Evolutionary conservation across 306 rosid genomes (phyloP).

Genomic region (Purshia tridentata): DNA sequence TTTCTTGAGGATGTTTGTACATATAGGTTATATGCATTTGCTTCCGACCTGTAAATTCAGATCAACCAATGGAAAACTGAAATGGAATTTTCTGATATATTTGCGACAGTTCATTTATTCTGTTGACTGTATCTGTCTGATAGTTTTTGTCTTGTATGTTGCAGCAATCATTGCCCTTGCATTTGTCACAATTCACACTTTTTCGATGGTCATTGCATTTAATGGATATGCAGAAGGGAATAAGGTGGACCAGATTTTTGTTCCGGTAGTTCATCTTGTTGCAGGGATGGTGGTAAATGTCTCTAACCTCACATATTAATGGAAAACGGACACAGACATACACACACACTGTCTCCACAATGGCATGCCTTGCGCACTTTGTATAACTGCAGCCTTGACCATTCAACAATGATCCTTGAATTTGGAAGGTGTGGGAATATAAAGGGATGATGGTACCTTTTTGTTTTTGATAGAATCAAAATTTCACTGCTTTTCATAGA

Average conservation of each 20-base stretch:
- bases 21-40: background rate
- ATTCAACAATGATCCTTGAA: background rate
- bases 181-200: conserved; percentile 88
- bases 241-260: conserved; percentile 72
- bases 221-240: conserved; percentile 83
- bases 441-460: too few species aligned
- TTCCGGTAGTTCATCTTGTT: conserved; percentile 68
- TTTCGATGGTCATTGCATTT: conserved; percentile 95
- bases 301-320: conserved; percentile 12
- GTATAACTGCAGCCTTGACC: background rate
- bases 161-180: conserved; percentile 89
- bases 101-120: background rate
- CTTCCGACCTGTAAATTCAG: background rate
- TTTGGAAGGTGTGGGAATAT: background rate
- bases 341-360: background rate
- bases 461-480: too few species aligned
- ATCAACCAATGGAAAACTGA: conserved; percentile 7
- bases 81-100: conserved; percentile 2
- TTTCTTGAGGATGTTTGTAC: background rate
- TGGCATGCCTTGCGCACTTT: background rate
- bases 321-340: background rate
- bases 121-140: conserved; percentile 11
- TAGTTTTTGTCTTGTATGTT: conserved; percentile 28
- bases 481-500: too few species aligned
- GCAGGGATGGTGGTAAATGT: conserved; percentile 77